Conservation (phyloP, 2,329 filamentous ascomycete species). For the Raffaelea arxii region DNA sequence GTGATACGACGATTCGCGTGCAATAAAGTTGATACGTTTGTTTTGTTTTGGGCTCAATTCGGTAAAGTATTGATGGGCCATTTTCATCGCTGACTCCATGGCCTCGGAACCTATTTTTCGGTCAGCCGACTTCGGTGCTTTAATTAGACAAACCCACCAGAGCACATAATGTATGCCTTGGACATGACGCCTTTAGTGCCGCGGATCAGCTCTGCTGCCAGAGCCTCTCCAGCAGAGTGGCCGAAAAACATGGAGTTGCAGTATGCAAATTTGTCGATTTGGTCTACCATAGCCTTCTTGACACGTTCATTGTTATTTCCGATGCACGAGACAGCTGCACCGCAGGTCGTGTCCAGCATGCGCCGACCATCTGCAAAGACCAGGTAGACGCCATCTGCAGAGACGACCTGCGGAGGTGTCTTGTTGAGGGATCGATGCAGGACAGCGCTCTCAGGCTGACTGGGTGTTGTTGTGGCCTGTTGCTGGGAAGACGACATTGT, state of each 20-base stretch:
- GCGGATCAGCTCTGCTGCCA: background rate
- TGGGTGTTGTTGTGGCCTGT: too few relatives aligned
- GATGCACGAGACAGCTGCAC: background rate
- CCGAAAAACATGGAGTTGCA: too few relatives aligned
- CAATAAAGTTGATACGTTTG: constrained; percentile 51
- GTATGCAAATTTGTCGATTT: background rate
- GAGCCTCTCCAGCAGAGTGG: too few relatives aligned
- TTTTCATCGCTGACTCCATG: constrained; percentile 58
- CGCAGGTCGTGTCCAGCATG: background rate
- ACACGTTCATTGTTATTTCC: background rate
- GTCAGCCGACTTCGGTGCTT: too few relatives aligned
- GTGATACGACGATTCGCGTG: constrained; percentile 59
- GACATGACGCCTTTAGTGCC: background rate
- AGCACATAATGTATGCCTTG: too few relatives aligned
- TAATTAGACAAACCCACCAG: too few relatives aligned
- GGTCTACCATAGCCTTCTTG: background rate
- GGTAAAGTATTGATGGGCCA: constrained; percentile 56
- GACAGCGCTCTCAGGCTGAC: too few relatives aligned
- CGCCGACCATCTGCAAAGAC: background rate
- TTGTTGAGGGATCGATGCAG: background rate
- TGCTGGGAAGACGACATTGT: too few relatives aligned
- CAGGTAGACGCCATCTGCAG: background rate
- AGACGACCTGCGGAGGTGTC: background rate
- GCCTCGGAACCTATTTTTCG: constrained; percentile 68
- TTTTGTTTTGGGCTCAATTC: constrained; percentile 44